A percentile compares a stretch with the other conserved stretches of the same genome.
These are phyloP conservation scores for Mycena olivaceomarginata DNA, from an alignment of 768 basidiomycete genomes.

Conservation along the genomic window DNA sequence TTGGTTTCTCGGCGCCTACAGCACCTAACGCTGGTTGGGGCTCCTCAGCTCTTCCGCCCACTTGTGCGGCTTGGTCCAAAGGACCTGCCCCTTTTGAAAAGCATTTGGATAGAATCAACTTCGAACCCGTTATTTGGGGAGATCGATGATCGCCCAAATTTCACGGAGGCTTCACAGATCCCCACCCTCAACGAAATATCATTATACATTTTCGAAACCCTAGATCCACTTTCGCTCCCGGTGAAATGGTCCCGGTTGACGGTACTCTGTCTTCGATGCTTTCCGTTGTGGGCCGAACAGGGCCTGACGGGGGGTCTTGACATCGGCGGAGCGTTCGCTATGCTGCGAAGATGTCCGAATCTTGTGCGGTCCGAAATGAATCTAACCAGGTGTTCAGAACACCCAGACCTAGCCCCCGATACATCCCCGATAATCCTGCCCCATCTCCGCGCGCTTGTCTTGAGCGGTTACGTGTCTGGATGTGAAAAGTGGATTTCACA, in stretches of 20 bases:
- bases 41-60: neutral
- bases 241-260: slow-evolving; percentile 8
- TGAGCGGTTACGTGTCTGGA: neutral
- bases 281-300: neutral
- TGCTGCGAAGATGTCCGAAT: slow-evolving; percentile 18
- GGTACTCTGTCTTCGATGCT: neutral
- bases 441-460: neutral
- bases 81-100: neutral
- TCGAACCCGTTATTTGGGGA: neutral
- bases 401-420: too few species aligned
- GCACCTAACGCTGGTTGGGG: neutral
- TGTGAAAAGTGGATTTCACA: neutral
- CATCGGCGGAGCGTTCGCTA: neutral
- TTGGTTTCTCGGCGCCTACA: neutral
- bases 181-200: neutral
- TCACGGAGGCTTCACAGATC: neutral
- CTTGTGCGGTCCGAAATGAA: neutral
- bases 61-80: neutral
- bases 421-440: neutral
- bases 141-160: neutral
- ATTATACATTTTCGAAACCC: neutral
- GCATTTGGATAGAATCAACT: neutral
- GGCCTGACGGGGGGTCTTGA: neutral
- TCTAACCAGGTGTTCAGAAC: neutral
- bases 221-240: neutral